Conservation (phyloP, 2,329 filamentous ascomycete genomes). For the Ophiostoma triangulosporum region DNA sequence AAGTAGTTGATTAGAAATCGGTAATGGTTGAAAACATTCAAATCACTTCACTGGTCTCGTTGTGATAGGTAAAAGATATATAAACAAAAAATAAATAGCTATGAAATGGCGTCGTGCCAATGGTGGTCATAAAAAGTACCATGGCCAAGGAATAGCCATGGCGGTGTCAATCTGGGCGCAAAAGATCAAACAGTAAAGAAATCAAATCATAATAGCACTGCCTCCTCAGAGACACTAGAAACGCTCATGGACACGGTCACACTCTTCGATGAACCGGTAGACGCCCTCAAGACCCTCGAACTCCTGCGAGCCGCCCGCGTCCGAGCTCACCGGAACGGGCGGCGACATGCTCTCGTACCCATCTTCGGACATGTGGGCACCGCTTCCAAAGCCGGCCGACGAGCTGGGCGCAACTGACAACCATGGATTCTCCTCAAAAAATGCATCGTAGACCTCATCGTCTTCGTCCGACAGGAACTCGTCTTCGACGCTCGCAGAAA, state of each 20-base stretch:
- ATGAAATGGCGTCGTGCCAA: slow-evolving; percentile 5
- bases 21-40: too few species aligned
- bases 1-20: too few species aligned
- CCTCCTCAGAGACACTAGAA: not conserved
- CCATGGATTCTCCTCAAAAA: slow-evolving; percentile 22
- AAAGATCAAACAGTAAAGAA: not conserved
- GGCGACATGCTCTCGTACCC: slow-evolving; percentile 39
- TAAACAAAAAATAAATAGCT: not conserved
- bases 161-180: not conserved
- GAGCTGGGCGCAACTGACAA: slow-evolving; percentile 25
- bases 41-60: too few species aligned
- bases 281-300: slow-evolving; percentile 44
- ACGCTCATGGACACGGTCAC: slow-evolving; percentile 26
- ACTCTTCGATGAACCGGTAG: slow-evolving; percentile 45
- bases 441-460: slow-evolving; percentile 15
- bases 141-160: not conserved
- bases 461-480: slow-evolving; percentile 19
- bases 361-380: slow-evolving; percentile 18
- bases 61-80: too few species aligned
- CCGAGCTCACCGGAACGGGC: slow-evolving; percentile 25
- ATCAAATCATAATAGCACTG: not conserved
- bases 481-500: slow-evolving; percentile 1
- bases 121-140: too few species aligned
- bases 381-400: slow-evolving; percentile 7
- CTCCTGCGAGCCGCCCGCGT: slow-evolving; percentile 23